phyloP scores from a whole-genome alignment of 139 green algal genomes.

The Chlorella sp. region DNA sequence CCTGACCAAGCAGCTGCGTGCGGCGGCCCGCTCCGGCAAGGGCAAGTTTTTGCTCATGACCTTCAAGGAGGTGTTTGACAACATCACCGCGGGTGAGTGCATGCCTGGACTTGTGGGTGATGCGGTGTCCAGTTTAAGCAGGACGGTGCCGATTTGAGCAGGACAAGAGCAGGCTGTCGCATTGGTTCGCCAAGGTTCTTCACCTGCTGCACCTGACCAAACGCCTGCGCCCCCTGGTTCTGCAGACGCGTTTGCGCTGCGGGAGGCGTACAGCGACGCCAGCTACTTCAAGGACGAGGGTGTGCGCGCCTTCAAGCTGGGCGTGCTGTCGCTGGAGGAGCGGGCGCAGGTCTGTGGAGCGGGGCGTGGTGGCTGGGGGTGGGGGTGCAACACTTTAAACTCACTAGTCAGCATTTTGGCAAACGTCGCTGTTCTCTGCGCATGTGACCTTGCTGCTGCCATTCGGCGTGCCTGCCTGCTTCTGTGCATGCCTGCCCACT shows the following conservation, averaged over 20 bases:
- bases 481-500: not conserved
- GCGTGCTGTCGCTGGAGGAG: constrained; percentile 67
- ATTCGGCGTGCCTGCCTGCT: too few relatives aligned
- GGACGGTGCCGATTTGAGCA: too few relatives aligned
- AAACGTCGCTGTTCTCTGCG: too few relatives aligned
- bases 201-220: not conserved
- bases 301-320: constrained; percentile 66
- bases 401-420: too few relatives aligned
- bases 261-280: constrained; percentile 67
- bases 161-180: too few relatives aligned
- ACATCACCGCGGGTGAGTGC: constrained; percentile 36
- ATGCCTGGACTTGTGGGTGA: too few relatives aligned
- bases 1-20: constrained; percentile 43
- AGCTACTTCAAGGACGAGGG: constrained; percentile 73
- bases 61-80: constrained; percentile 57
- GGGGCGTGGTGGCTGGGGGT: not conserved
- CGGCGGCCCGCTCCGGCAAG: constrained; percentile 32
- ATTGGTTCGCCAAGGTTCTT: too few relatives aligned
- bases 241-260: constrained; percentile 33
- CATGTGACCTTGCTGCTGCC: too few relatives aligned
- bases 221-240: not conserved
- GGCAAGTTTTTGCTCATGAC: constrained; percentile 62
- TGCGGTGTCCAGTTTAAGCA: too few relatives aligned
- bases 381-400: not conserved
- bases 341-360: constrained; percentile 43